Evolutionary conservation across 2,329 filamentous ascomycete species (phyloP).

Genomic region (Monosporascus sp.): DNA sequence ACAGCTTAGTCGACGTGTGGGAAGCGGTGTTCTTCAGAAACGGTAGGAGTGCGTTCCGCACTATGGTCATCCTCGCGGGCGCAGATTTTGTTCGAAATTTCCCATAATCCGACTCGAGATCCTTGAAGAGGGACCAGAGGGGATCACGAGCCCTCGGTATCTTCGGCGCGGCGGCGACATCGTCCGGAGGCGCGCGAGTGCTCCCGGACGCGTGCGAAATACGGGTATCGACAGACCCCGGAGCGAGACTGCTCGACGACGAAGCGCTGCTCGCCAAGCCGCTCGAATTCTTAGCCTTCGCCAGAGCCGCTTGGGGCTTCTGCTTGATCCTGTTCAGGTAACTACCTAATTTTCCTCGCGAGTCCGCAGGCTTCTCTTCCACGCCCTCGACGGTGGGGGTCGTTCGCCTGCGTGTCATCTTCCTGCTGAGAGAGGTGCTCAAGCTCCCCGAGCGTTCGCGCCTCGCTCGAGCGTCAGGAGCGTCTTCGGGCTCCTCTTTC

Average conservation of each 20-base stretch:
- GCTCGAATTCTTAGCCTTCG: constrained; percentile 27
- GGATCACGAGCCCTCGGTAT: constrained; percentile 38
- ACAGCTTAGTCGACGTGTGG: constrained; percentile 57
- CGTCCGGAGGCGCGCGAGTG: constrained; percentile 24
- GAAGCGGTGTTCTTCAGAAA: constrained; percentile 68
- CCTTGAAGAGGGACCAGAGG: constrained; percentile 50
- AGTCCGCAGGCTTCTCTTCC: constrained; percentile 28
- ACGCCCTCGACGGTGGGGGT: constrained; percentile 23
- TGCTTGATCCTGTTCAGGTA: constrained; percentile 50
- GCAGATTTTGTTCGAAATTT: constrained; percentile 67
- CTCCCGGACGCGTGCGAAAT: constrained; percentile 27
- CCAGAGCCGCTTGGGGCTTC: constrained; percentile 36
- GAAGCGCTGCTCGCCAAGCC: constrained; percentile 38
- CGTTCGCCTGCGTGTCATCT: constrained; percentile 24
- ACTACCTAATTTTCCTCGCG: constrained; percentile 24
- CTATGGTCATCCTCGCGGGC: constrained; percentile 67
- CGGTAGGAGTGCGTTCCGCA: constrained; percentile 67
- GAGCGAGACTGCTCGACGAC: constrained; percentile 39
- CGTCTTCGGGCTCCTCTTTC: constrained; percentile 21
- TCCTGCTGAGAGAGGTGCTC: constrained; percentile 24
- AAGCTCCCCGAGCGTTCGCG: constrained; percentile 24
- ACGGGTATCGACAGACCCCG: constrained; percentile 32
- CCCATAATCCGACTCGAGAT: constrained; percentile 42
- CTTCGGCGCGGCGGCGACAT: constrained; percentile 9
- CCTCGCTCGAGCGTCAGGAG: constrained; percentile 11